Evolutionary conservation across 2,329 filamentous ascomycete genomes (phyloP).

Genomic region (Botrytis porri): DNA sequence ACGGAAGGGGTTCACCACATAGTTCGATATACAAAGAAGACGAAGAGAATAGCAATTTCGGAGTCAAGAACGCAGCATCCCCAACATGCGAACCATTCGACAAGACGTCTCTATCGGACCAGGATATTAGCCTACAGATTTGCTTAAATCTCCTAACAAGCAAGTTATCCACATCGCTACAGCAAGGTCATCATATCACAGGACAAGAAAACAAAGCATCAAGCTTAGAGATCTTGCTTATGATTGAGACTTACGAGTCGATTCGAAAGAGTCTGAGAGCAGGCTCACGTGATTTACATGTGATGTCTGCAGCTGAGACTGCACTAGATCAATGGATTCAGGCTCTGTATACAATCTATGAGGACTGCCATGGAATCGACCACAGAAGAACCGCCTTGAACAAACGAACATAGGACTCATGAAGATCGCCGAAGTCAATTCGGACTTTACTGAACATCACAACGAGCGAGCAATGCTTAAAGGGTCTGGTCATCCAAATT

Average conservation of each 20-base stretch:
- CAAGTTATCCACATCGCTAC: constrained; percentile 30
- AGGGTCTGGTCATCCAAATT: background rate
- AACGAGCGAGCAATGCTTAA: too few relatives aligned
- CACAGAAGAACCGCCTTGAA: background rate
- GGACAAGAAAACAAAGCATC: constrained; percentile 27
- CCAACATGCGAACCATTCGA: background rate
- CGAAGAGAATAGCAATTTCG: background rate
- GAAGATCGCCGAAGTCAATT: background rate
- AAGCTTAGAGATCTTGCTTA: constrained; percentile 35
- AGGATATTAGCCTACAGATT: constrained; percentile 34
- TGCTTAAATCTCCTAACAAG: constrained; percentile 34
- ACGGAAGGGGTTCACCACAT: constrained; percentile 17
- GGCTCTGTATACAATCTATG: constrained; percentile 35
- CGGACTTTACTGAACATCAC: background rate
- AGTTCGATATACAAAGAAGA: constrained; percentile 2
- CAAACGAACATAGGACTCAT: background rate
- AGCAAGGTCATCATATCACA: constrained; percentile 24
- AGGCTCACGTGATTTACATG: constrained; percentile 22
- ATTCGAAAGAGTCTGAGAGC: constrained; percentile 27
- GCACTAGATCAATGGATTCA: constrained; percentile 35
- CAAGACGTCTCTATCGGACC: constrained; percentile 16
- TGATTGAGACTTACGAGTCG: constrained; percentile 37
- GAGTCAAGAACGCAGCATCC: background rate
- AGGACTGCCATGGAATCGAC: constrained; percentile 14
- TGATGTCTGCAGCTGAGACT: constrained; percentile 23